These are phyloP conservation scores for Lotmaria passim DNA, from an alignment of 208 protist species.

Conservation along the genomic window DNA sequence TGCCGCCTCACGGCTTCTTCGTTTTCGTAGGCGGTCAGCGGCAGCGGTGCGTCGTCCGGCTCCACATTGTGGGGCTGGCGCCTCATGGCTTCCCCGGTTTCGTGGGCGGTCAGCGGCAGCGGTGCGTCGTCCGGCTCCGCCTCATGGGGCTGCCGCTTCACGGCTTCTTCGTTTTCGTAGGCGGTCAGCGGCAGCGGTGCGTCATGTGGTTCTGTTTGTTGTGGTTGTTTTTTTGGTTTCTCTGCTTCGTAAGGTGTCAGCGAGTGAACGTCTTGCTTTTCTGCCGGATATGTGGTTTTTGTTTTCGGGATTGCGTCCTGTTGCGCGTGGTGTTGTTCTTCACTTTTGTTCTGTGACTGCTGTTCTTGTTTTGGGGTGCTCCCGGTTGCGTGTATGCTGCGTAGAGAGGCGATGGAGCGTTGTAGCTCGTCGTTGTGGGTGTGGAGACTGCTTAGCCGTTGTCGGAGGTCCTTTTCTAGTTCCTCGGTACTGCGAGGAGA, in stretches of 20 bases:
- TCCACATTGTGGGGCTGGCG: neutral
- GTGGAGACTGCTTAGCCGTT: constrained; percentile 23
- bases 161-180: constrained; percentile 10
- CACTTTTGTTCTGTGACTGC: too few species aligned
- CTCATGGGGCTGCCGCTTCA: constrained; percentile 1
- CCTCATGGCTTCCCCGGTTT: neutral
- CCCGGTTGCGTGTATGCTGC: neutral
- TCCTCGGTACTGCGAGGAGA: neutral
- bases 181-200: neutral
- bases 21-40: too few species aligned
- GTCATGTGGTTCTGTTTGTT: neutral
- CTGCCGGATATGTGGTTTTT: too few species aligned
- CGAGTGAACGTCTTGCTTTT: too few species aligned
- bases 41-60: neutral
- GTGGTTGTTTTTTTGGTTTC: too few species aligned
- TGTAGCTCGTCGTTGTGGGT: constrained; percentile 8
- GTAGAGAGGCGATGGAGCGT: constrained; percentile 12
- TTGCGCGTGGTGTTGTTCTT: too few species aligned
- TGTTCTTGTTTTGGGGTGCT: too few species aligned
- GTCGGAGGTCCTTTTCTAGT: constrained; percentile 13
- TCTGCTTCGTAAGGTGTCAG: too few species aligned
- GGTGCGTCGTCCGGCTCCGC: neutral
- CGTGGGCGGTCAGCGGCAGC: neutral
- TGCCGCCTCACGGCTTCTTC: too few species aligned
- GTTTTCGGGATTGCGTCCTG: too few species aligned